A percentile compares a stretch with the other conserved stretches of the same genome.
Conservation (phyloP, 2,329 filamentous ascomycete genomes). For the Fusarium compactum region DNA sequence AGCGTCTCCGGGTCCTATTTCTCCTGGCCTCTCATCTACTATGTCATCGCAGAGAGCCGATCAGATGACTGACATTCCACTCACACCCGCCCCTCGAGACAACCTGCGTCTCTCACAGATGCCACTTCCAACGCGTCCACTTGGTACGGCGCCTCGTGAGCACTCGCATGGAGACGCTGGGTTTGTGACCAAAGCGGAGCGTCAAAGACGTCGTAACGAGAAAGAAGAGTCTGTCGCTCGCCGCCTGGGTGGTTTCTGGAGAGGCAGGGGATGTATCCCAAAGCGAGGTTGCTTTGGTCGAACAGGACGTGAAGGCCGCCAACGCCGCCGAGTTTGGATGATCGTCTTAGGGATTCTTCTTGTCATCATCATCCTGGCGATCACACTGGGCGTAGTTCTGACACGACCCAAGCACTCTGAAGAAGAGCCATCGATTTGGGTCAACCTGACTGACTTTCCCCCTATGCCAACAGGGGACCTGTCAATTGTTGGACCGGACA, state of each 20-base stretch:
- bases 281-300: constrained; percentile 74
- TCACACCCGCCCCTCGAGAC: constrained; percentile 57
- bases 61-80: constrained; percentile 69
- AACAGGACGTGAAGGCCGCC: constrained; percentile 71
- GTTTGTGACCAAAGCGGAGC: constrained; percentile 61
- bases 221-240: constrained; percentile 73
- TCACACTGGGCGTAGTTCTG: constrained; percentile 70
- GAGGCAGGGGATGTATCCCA: constrained; percentile 72
- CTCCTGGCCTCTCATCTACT: constrained; percentile 70
- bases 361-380: constrained; percentile 66
- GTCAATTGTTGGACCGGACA: constrained; percentile 80
- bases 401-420: constrained; percentile 44
- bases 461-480: constrained; percentile 87
- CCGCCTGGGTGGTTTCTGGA: constrained; percentile 72
- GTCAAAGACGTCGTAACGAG: constrained; percentile 67
- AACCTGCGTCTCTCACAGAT: constrained; percentile 34
- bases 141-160: constrained; percentile 61
- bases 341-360: constrained; percentile 64
- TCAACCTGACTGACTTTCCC: constrained; percentile 88
- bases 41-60: constrained; percentile 74
- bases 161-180: constrained; percentile 58
- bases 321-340: constrained; percentile 71
- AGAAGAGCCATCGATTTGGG: constrained; percentile 69
- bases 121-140: constrained; percentile 58
- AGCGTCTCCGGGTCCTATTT: constrained; percentile 66